A percentile compares a stretch with the other conserved stretches of the same genome.
Evolutionary conservation across 2,329 filamentous ascomycete species (phyloP).

Genomic region (Biscogniauxia marginata): DNA sequence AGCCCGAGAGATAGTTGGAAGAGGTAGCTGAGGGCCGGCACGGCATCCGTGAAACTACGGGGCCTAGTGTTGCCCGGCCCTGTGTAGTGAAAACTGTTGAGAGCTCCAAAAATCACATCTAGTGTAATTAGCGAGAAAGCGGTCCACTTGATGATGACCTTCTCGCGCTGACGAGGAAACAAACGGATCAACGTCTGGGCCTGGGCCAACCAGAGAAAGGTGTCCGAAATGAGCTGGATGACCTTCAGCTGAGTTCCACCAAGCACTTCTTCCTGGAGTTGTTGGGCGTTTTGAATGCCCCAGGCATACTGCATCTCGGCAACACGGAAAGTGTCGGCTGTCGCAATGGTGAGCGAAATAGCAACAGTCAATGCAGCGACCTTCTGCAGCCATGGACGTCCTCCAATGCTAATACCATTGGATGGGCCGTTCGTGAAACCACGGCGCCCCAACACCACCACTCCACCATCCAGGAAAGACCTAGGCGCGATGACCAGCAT

Average conservation of each 20-base stretch:
- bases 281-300: constrained; percentile 76
- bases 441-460: constrained; percentile 75
- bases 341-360: constrained; percentile 90
- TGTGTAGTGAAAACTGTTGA: constrained; percentile 76
- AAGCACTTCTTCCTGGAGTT: constrained; percentile 75
- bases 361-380: constrained; percentile 71
- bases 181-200: constrained; percentile 94
- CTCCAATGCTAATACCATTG: constrained; percentile 79
- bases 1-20: constrained; percentile 85
- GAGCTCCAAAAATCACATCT: constrained; percentile 84
- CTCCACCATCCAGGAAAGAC: constrained; percentile 84
- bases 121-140: constrained; percentile 90
- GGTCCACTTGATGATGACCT: constrained; percentile 98
- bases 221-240: constrained; percentile 89
- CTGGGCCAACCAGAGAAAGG: constrained; percentile 95
- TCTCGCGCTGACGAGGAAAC: constrained; percentile 94
- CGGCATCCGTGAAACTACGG: constrained; percentile 79
- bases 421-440: constrained; percentile 83
- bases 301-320: constrained; percentile 77
- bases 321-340: constrained; percentile 83
- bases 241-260: constrained; percentile 83
- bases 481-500: constrained; percentile 94
- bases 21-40: constrained; percentile 86
- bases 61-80: constrained; percentile 58
- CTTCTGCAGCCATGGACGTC: constrained; percentile 90